Conservation (phyloP, 305 asterid genomes). For the Fraxinus sp. region DNA sequence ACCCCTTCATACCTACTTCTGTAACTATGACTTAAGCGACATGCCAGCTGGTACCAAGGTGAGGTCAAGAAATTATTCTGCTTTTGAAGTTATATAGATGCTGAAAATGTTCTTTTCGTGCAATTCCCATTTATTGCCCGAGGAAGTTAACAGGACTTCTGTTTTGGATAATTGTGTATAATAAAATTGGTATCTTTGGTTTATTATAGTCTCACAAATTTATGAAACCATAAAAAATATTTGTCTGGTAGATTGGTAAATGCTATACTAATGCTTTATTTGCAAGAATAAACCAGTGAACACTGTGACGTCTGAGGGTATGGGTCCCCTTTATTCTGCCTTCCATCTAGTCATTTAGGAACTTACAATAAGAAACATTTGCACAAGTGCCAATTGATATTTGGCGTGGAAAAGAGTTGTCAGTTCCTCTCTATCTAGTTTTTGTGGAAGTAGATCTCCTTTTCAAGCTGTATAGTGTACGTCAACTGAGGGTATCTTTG, state of each 20-base stretch:
- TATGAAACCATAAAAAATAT: background rate
- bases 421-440: background rate
- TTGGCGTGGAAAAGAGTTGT: background rate
- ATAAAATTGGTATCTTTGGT: background rate
- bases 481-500: background rate
- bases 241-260: background rate
- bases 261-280: background rate
- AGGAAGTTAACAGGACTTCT: background rate
- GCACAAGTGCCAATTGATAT: background rate
- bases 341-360: constrained; percentile 8
- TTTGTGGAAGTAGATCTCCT: background rate
- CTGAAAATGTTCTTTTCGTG: background rate
- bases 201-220: background rate
- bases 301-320: background rate
- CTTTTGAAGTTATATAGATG: background rate
- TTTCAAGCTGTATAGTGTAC: background rate
- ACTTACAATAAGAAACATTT: constrained; percentile 1
- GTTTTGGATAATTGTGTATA: background rate
- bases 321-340: background rate
- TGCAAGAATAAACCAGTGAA: constrained; percentile 4
- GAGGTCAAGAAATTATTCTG: constrained; percentile 21
- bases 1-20: constrained; percentile 78
- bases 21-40: constrained; percentile 79
- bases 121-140: background rate
- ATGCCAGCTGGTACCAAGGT: constrained; percentile 94